Evolutionary conservation across 2,329 filamentous ascomycete species (phyloP).

Genomic region (Fusarium sp.): DNA sequence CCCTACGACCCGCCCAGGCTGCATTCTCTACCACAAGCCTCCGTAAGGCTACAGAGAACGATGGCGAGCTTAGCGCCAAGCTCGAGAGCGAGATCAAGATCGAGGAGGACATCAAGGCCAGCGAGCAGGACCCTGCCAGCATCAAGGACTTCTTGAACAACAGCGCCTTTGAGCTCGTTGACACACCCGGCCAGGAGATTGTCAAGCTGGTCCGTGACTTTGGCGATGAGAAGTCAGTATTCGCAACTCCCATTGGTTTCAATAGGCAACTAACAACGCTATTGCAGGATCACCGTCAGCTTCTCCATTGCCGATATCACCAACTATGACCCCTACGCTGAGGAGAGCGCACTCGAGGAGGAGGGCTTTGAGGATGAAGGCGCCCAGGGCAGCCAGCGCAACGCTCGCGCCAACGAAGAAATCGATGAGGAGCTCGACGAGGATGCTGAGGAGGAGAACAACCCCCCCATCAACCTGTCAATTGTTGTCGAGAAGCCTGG

Average conservation of each 20-base stretch:
- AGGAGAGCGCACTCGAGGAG: conserved; percentile 55
- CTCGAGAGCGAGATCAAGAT: conserved; percentile 85
- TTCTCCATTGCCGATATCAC: conserved; percentile 58
- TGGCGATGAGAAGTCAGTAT: conserved; percentile 84
- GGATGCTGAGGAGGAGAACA: conserved; percentile 64
- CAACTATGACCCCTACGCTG: conserved; percentile 54
- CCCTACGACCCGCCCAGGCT: conserved; percentile 52
- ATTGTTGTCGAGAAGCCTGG: conserved; percentile 89
- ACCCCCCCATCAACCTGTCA: conserved; percentile 84
- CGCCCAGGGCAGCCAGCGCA: conserved; percentile 62
- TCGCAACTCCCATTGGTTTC: background rate
- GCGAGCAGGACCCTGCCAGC: conserved; percentile 77
- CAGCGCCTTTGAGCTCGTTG: conserved; percentile 84
- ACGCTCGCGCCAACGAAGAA: conserved; percentile 55
- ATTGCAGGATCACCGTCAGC: conserved; percentile 56
- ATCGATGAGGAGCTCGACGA: conserved; percentile 57
- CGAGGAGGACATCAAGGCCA: conserved; percentile 83
- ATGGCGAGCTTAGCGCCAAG: conserved; percentile 87
- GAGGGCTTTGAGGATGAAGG: conserved; percentile 55
- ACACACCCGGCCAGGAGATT: conserved; percentile 86
- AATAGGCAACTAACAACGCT: conserved; percentile 27
- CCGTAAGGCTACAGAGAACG: conserved; percentile 65
- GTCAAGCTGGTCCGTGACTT: conserved; percentile 85
- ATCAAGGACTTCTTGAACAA: conserved; percentile 91
- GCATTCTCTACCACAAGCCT: conserved; percentile 61